A percentile compares a stretch with the other conserved stretches of the same genome.
Conservation (phyloP, 768 basidiomycete genomes). For the Xerocomellus amylosporus region DNA sequence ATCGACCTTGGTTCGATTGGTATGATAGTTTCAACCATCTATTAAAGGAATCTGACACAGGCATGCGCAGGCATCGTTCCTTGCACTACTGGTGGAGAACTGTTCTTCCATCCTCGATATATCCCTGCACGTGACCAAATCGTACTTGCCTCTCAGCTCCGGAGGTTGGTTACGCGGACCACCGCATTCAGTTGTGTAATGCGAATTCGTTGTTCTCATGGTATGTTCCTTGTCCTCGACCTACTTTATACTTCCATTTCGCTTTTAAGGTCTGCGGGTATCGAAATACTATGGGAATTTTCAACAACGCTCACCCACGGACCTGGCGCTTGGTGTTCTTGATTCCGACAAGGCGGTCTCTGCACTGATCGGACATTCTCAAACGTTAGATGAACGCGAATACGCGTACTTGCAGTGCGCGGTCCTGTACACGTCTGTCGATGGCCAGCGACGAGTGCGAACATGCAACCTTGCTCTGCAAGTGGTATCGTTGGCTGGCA, state of each 20-base stretch:
- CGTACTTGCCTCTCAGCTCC: conserved; percentile 72
- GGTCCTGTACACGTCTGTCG: conserved; percentile 74
- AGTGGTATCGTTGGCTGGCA: conserved; percentile 80
- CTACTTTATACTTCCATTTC: conserved; percentile 7
- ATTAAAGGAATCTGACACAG: conserved; percentile 5
- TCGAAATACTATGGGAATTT: conserved; percentile 73
- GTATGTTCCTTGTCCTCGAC: conserved; percentile 38
- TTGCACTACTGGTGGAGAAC: conserved; percentile 80
- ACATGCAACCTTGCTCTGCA: conserved; percentile 83
- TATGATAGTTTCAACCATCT: conserved; percentile 28
- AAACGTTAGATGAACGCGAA: conserved; percentile 62
- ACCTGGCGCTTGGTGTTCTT: conserved; percentile 74
- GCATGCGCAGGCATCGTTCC: conserved; percentile 52
- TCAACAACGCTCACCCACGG: conserved; percentile 61
- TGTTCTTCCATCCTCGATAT: conserved; percentile 93
- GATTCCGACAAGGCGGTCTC: conserved; percentile 82
- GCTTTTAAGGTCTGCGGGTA: conserved; percentile 55
- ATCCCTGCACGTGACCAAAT: conserved; percentile 61
- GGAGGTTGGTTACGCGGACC: conserved; percentile 61
- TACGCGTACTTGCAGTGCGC: conserved; percentile 85
- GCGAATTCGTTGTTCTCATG: conserved; percentile 81
- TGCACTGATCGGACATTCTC: conserved; percentile 69
- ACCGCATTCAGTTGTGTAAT: conserved; percentile 79
- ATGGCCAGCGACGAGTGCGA: conserved; percentile 80
- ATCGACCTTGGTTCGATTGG: conserved; percentile 89